phyloP scores from a whole-genome alignment of 2,329 filamentous ascomycete genomes.

The Microcyclospora tardicrescens region DNA sequence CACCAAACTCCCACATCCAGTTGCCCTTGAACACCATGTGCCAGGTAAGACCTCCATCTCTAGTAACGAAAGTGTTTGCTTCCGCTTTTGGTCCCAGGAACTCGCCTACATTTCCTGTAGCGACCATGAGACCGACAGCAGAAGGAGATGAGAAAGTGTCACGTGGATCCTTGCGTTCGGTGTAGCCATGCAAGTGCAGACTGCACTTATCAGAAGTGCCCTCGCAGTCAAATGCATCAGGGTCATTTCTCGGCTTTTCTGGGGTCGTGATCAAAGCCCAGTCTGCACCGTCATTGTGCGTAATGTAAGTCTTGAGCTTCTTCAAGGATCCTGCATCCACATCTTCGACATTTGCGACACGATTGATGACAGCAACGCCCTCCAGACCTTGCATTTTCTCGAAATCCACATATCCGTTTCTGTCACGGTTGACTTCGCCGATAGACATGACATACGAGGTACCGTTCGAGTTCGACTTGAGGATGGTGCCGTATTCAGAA shows the following conservation, averaged over 20 bases:
- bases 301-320: constrained; percentile 79
- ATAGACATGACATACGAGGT: constrained; percentile 86
- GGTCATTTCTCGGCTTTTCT: constrained; percentile 48
- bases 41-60: constrained; percentile 85
- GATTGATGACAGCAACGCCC: constrained; percentile 76
- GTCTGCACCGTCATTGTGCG: constrained; percentile 86
- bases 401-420: constrained; percentile 73
- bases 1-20: constrained; percentile 90
- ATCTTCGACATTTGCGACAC: constrained; percentile 61
- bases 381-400: constrained; percentile 91
- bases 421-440: constrained; percentile 67
- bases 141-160: constrained; percentile 82
- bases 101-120: constrained; percentile 76
- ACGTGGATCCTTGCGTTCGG: constrained; percentile 67
- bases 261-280: constrained; percentile 73
- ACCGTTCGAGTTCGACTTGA: constrained; percentile 98
- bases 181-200: constrained; percentile 90
- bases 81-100: constrained; percentile 54
- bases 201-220: constrained; percentile 56
- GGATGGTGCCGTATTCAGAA: constrained; percentile 67
- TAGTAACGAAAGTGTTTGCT: constrained; percentile 80
- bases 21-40: constrained; percentile 70
- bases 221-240: constrained; percentile 57
- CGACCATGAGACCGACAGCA: constrained; percentile 83
- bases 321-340: constrained; percentile 54